Percentiles rank a stretch among this genome's conserved stretches.
These are phyloP conservation scores for Kwoniella pini DNA, from an alignment of 768 basidiomycete genomes.

Conservation along the genomic window DNA sequence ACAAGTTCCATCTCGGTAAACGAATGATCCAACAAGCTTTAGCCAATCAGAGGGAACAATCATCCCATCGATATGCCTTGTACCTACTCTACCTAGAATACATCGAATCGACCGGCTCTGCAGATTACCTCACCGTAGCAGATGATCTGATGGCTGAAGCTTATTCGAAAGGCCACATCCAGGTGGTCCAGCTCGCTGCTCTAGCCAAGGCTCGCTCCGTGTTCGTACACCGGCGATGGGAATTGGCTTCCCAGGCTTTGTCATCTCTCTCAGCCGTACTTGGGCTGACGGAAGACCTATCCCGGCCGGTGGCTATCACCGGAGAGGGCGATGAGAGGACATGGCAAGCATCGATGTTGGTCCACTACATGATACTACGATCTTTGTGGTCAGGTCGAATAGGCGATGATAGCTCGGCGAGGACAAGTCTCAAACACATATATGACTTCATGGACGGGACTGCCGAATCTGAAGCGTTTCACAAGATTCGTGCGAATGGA, in stretches of 20 bases:
- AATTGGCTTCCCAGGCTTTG: constrained; percentile 19
- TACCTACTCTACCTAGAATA: constrained; percentile 28
- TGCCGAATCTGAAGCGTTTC: constrained; percentile 13
- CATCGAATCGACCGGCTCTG: constrained; percentile 14
- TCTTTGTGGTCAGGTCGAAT: constrained; percentile 36
- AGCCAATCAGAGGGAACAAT: not conserved
- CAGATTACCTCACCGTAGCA: constrained; percentile 21
- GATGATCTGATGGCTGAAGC: constrained; percentile 31
- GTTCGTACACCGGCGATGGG: constrained; percentile 37
- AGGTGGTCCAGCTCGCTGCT: constrained; percentile 17
- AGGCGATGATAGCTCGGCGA: constrained; percentile 28
- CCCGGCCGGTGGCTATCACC: not conserved
- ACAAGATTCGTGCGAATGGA: constrained; percentile 18
- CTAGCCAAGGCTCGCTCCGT: constrained; percentile 26
- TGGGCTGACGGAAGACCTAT: constrained; percentile 7
- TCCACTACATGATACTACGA: constrained; percentile 31
- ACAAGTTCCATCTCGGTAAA: constrained; percentile 14
- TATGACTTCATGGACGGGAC: constrained; percentile 33
- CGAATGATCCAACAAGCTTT: constrained; percentile 17
- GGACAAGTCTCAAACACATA: constrained; percentile 20
- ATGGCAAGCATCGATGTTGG: constrained; percentile 11
- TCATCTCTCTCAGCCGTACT: constrained; percentile 3
- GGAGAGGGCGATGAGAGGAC: not conserved
- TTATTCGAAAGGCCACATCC: constrained; percentile 10
- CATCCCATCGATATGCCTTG: constrained; percentile 29